Evolutionary conservation across 306 rosid genomes (phyloP), one percentile per base, ranked within the genome.

Genomic region (Prunus mume): DNA sequence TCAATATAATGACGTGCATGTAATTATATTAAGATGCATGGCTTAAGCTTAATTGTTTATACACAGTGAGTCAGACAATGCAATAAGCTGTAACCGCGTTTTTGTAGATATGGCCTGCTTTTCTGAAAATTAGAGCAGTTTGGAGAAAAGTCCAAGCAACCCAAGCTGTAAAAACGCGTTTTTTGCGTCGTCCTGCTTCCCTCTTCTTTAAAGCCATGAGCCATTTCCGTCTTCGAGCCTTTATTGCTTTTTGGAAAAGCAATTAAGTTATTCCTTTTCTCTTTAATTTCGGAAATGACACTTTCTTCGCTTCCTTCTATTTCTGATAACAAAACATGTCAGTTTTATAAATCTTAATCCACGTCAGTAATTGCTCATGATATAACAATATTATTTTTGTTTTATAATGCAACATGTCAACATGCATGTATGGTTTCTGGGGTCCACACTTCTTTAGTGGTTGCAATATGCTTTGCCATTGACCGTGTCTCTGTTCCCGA

Each of bases 121-220:
- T 38, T 27, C 24, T 41, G 17, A 34, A 57, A 11, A 56, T 71
- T 24, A 71, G 71, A 71, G 78, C 65, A 69, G 9, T 3, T 18
- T 38, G 45, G 58, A 50, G 60, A 18, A 3, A 69, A 63, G 2
- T 38, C 9, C 43, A 15, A 55, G 77, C 81, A 57, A 25, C 15
- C 2, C 68, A 65, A 65, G 85, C 78, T 81, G 78, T 85, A 85
- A 73, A 86, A 87, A 71, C 93, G 88, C 93, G 93, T 85, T 81
- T 85, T 76, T 49, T 18, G 77, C 34, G 71, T 41, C 50, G 19
- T 34, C 38, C 1, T 11, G n/a, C 12, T 6, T 17, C 28, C 27
- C 11, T 61, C 46, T 69, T 60, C 28, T 80, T 69, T 72, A 76
- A 85, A 74, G 77, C 69, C 1, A 46, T 75, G 9, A 34, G 17